Evolutionary conservation across 2,329 filamentous ascomycete species (phyloP), one percentile per base, ranked within the genome.

Genomic region (Ascochyta rabiei): DNA sequence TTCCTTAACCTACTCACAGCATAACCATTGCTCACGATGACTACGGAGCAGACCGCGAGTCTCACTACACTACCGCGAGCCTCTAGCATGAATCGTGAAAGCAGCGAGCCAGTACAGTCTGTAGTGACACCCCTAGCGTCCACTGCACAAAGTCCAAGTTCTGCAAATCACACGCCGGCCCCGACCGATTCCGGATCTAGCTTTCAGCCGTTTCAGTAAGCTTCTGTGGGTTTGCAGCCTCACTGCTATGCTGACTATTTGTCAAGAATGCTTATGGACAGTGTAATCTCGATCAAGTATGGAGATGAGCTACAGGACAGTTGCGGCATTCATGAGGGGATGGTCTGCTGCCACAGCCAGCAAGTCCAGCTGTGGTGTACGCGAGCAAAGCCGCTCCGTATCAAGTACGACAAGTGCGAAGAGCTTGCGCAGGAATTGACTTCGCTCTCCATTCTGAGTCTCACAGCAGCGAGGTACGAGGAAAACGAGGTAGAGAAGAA

Each of bases 261-360:
- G 28, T 13, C 10, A 13, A 30, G 28, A 6, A 30, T 30, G 28
- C 28, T 30, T 15, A 30, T 62, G 48, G 37, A 58, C 6, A 59
- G 58, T 0, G 44, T 53, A 10, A 48, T 67, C 8, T 62, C 47
- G 2, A 41, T 69, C 10, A 44, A 60, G 16, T 64, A 48, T 21
- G 66, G 63, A 2, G 18, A 49, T 0, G 21, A 59, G 5, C 49
- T 66, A 5, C 33, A 26, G 5, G 21, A 33, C 5, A 53, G 49
- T 18, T 41, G 43, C 13, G 38, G 39, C 1, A 31, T 66, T 2
- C 61, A 64, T 18, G 33, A 67, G 10, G 48, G 55, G 16, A 13
- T 61, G 0, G 40, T 70, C 0, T 55, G 56, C 31, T 42, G 46
- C 12, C 35, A 64, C 44, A 70, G 67, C 33, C 38, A 21, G 19